Evolutionary conservation across 1,284 basidiomycete species (phyloP).

Genomic region (Chondrostereum purpureum): DNA sequence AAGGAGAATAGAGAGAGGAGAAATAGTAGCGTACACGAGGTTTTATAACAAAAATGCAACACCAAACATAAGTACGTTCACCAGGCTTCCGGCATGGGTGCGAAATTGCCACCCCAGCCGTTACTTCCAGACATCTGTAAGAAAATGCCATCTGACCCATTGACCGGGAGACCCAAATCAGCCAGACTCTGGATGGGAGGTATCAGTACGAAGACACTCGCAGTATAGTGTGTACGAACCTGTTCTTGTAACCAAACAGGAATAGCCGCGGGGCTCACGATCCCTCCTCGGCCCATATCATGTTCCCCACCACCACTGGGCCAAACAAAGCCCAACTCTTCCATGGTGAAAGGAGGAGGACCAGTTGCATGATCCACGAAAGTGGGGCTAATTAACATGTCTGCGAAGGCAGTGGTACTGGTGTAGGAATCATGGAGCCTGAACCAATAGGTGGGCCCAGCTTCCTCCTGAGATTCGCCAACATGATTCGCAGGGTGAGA

Average conservation of each 20-base stretch:
- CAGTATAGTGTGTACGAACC: conserved; percentile 43
- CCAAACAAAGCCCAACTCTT: conserved; percentile 77
- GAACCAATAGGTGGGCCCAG: conserved; percentile 61
- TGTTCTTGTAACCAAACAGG: conserved; percentile 81
- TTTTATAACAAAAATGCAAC: no score
- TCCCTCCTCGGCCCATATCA: conserved; percentile 30
- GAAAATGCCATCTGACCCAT: conserved; percentile 86
- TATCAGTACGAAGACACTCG: no score
- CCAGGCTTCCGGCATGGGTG: conserved; percentile 76
- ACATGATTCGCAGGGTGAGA: conserved; percentile 83
- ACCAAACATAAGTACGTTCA: no score
- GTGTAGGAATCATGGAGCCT: conserved; percentile 38
- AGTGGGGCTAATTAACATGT: conserved; percentile 49
- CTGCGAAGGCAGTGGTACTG: conserved; percentile 43
- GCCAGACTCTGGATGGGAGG: conserved; percentile 57
- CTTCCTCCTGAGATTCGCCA: conserved; percentile 82
- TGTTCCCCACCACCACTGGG: conserved; percentile 45
- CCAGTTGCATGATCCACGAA: conserved; percentile 50
- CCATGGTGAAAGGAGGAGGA: conserved; percentile 68
- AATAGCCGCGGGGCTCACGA: conserved; percentile 73
- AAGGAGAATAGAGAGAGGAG: no score
- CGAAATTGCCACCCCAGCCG: conserved; percentile 71
- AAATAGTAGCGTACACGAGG: no score
- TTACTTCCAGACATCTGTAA: conserved; percentile 63
- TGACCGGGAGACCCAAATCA: conserved; percentile 82